Base-by-base conservation (phyloP, 805 yeast species). In the Candida koratica region DNA sequence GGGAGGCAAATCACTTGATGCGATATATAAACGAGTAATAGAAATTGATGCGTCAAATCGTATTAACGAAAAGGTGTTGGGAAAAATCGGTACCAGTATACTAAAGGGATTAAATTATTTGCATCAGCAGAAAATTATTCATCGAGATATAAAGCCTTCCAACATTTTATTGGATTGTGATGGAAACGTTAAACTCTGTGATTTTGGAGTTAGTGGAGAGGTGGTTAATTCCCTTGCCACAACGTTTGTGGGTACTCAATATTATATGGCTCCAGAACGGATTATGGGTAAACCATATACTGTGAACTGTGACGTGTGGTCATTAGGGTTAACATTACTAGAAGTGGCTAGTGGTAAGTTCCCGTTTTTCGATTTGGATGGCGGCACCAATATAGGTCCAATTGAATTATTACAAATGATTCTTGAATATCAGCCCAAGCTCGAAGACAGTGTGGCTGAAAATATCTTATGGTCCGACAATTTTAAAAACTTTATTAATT, bases 241-340 rank as follows among this genome's bases (percentile, higher is more conserved):
- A 1, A 93, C 98, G 0, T 93, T 89, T 54, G 93, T 96, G 0
- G 98, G 98, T 2, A 93, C 98, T 0, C 89, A 95, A 8, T 90
- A 86, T 56, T 93, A 93, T 59, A 93, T 93, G 98, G 97, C 98
- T 0, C 98, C 98, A 0, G 98, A 93, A 59, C 73, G 98, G 49
- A 90, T 93, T 34, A 85, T 85, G 64, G 97, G 96, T 18, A 90
- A 87, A 53, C 93, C 96, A 1, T 93, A 93, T 54, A 83, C 95
- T 8, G 96, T 90, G 3, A 85, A 95, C 4, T 81, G 94, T 50
- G 98, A 93, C 56, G 90, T 93, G 11, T 93, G 98, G 98, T 88
- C 97, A 1, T 62, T 93, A 20, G 98, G 98, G 0, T 67, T 93
- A 28, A 52, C 61, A 1, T 41, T 93, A 31, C 64, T 93, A 52